A percentile compares a stretch with the other conserved stretches of the same genome.
Conservation (phyloP, 139 green algal species). For the Klebsormidium nitens region DNA sequence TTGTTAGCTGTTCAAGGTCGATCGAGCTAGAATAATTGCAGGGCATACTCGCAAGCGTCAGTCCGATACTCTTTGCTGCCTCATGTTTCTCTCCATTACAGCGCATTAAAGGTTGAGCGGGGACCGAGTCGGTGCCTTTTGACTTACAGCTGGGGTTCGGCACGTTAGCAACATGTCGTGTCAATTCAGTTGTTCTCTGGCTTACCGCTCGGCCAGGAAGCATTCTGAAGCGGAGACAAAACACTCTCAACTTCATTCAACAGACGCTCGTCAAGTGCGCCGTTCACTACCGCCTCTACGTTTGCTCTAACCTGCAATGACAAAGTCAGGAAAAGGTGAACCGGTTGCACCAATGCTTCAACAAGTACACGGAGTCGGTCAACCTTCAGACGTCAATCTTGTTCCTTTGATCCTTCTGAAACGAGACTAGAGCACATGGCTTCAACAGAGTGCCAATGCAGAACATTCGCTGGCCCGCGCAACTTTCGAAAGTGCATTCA, state of each 20-base stretch:
- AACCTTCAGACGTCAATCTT: slow-evolving; percentile 1
- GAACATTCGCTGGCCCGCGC: neutral
- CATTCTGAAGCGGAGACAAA: slow-evolving; percentile 54
- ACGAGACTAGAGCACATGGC: neutral
- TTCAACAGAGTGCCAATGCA: neutral
- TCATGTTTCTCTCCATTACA: too few species aligned
- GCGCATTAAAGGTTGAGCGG: too few species aligned
- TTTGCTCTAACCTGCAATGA: slow-evolving; percentile 12
- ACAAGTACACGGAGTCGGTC: slow-evolving; percentile 16
- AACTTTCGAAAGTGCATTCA: neutral
- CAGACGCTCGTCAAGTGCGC: slow-evolving; percentile 23
- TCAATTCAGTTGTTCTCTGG: slow-evolving; percentile 74
- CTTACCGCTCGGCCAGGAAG: slow-evolving; percentile 65
- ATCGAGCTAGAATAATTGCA: too few species aligned
- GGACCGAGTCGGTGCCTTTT: too few species aligned
- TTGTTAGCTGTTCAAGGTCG: too few species aligned
- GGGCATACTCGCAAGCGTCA: too few species aligned
- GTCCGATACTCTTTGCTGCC: too few species aligned
- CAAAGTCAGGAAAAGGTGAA: too few species aligned
- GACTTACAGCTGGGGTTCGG: too few species aligned
- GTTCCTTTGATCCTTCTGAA: neutral
- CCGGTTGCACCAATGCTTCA: slow-evolving; percentile 52
- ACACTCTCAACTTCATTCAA: slow-evolving; percentile 53
- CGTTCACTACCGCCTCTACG: neutral
- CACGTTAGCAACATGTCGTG: too few species aligned